These are phyloP conservation scores for Scedosporium minutisporum DNA, from an alignment of 2,329 filamentous ascomycete species.

Conservation along the genomic window DNA sequence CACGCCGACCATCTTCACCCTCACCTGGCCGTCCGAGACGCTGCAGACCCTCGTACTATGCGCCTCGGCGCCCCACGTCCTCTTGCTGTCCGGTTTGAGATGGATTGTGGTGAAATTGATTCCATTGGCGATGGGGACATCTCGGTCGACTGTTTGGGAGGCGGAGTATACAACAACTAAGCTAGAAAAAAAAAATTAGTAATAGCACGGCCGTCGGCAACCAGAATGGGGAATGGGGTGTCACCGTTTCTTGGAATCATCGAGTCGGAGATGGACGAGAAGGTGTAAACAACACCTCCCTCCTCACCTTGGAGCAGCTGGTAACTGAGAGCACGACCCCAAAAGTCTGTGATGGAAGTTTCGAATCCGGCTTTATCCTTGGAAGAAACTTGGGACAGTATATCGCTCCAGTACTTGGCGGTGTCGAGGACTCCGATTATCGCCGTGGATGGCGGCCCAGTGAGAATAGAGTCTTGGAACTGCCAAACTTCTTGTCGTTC, in stretches of 20 bases:
- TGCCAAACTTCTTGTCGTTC: constrained; percentile 27
- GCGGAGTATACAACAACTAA: no score
- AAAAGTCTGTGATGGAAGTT: constrained; percentile 76
- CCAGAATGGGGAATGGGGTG: constrained; percentile 38
- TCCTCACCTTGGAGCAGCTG: constrained; percentile 70
- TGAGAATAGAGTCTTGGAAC: constrained; percentile 30
- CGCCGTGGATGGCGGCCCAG: constrained; percentile 17
- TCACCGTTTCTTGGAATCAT: constrained; percentile 30
- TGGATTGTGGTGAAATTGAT: no score
- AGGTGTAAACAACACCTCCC: constrained; percentile 70
- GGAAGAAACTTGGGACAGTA: constrained; percentile 23
- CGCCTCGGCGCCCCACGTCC: no score
- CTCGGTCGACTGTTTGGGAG: no score
- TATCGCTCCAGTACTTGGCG: constrained; percentile 24
- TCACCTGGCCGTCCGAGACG: no score
- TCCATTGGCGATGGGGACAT: no score
- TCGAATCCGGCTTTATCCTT: constrained; percentile 33
- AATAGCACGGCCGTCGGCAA: constrained; percentile 38
- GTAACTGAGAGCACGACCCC: constrained; percentile 74
- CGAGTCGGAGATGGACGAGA: constrained; percentile 54
- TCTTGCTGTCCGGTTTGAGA: no score
- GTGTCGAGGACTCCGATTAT: constrained; percentile 24
- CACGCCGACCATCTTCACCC: no score
- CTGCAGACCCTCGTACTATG: no score
- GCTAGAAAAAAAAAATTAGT: no score